Evolutionary conservation across 768 basidiomycete genomes (phyloP), one percentile per base, ranked within the genome.

Genomic region (Mycena belliarum): DNA sequence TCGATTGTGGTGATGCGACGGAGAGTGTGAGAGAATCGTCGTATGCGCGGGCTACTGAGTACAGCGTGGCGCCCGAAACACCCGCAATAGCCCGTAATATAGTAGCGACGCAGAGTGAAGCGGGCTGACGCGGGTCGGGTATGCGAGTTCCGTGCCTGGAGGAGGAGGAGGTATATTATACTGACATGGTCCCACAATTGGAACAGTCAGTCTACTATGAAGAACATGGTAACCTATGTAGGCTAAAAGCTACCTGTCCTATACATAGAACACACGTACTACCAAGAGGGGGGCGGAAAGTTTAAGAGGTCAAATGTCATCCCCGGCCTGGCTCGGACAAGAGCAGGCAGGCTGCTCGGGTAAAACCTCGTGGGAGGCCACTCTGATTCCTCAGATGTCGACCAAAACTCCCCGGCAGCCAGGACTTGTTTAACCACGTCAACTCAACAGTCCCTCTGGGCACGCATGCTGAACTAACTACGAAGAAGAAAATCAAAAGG

Each of bases 391-490:
- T 52, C 29, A 26, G 42, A 45, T n/a, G n/a, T 44, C 8, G 8
- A 18, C 43, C 28, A 21, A 37, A 46, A 53, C 24, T 54, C 44
- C 52, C 52, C 52, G 23, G 52, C 44, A 29, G 35, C 52, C 52
- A 54, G 45, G 43, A 40, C 20, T 21, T 33, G 28, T 37, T 21
- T 6, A n/a, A 40, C 15, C 24, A 35, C 45, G n/a, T 46, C 45
- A 18, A 54, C 52, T 45, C 52, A 54, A 54, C 52, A 54, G 44
- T 54, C 44, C 52, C 35, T 18, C 37, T 21, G 52, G 52, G 44
- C 35, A 47, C 45, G 52, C 44, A 54, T 54, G 52, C 45, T 35
- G 44, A 37, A 54, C 6, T 26, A 37, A 46, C 32, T 52, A 52
- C 32, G 28, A 43, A 42, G 26, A 33, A 37, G 25, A 7, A 26